Base-by-base conservation (phyloP, 768 basidiomycete genomes). In the Rhodotorula sphaerocarpa region DNA sequence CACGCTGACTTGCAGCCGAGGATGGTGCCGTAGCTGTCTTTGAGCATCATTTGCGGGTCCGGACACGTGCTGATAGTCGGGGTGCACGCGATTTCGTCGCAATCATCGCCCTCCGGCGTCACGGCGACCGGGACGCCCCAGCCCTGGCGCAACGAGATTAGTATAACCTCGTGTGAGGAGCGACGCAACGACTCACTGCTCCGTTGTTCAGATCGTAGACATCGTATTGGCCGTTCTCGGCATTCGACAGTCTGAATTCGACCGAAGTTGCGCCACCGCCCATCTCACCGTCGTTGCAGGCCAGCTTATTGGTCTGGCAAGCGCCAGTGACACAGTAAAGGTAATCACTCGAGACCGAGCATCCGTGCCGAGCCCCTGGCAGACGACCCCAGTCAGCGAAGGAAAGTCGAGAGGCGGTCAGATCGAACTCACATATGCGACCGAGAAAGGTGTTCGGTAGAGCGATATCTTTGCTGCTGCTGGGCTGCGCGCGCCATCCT, bases 1-100 rank as follows among this genome's bases (percentile, higher is more conserved):
- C 63, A 64, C 1, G 57, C 47, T 20, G 45, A 50, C 31, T 33
- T 25, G 34, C 63, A 64, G 2, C 63, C 63, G 30, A 59, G 47
- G 3, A 39, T 25, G 14, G 21, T 43, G 23, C 63, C 63, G 53
- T 64, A 59, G 20, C 41, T 44, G 33, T 64, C 63, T 14, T 55
- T 42, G 21, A 64, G 53, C 46, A 44, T 44, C 23, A 64, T 34
- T 34, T 55, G 15, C 15, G 41, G 44, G n/a, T 53, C 39, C 3
- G 63, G 63, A 28, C 61, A 62, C 48, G 42, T 55, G 47, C 23
- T 14, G 27, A 57, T 34, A 2, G 47, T 30, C 2, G 63, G 63
- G 7, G 41, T 34, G 53, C 63, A 64, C 23, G 47, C 16, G 57
- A 64, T 46, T 1, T 7, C 3, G 15, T 39, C 12, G 36, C 57